Evolutionary conservation across 257 asterid genomes (phyloP), one percentile per base, ranked within the genome.

Genomic region (Cordia subcordata): DNA sequence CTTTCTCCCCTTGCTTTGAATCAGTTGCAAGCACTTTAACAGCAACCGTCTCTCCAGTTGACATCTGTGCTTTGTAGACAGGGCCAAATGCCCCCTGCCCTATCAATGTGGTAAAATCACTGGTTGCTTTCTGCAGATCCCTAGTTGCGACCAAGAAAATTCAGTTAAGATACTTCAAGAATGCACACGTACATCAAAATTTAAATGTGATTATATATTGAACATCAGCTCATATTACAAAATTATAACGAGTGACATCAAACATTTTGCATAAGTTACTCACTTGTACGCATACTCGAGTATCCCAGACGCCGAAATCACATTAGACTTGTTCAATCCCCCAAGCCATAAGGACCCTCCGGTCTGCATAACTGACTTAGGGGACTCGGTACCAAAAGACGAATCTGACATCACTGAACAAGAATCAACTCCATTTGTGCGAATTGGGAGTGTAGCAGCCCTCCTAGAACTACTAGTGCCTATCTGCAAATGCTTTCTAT

Each of bases 11-110:
- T 77, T 91, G 98, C 78, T 83, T 88, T 47, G 96, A 88, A 82
- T 88, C 86, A 52, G 88, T 84, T 55, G 90, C 96, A 62, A 92
- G 93, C 69, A 88, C 90, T 77, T 92, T 92, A 19, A 92, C 98
- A 57, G 98, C 98, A 76, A 92, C 83, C 14, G 81, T 88, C 72
- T 84, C 94, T 44, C 92, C 96, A 61, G 87, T 64, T 15, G 72
- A 60, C 93, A 90, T 81, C 68, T 92, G 90, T 60, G 96, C 98
- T 81, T 81, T 88, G 66, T 88, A 92, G 55, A 92, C 98, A 27
- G 90, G 82, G 64, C 96, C 98, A 73, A 70, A 92, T 11, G 98
- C 96, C 66, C 96, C 98, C 82, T 88, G 90, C 49, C 98, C 96
- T 68, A 92, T 82, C 58, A 92, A 68, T 46, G 96, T 82, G 57